Evolutionary conservation across 139 green algal species (phyloP).

Genomic region (Closterium sp.): DNA sequence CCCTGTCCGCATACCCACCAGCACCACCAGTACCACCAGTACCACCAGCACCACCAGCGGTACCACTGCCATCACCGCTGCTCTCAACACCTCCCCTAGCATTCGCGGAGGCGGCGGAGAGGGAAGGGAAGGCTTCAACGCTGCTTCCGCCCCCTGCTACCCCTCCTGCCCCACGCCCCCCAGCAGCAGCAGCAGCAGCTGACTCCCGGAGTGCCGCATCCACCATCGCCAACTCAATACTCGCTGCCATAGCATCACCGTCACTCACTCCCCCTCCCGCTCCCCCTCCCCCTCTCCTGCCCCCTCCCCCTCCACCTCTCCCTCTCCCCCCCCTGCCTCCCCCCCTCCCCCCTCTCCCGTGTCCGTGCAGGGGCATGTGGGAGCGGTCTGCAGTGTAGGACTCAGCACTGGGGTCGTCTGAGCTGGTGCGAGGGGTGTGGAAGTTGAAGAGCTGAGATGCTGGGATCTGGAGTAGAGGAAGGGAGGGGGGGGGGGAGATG

Average conservation of each 20-base stretch:
- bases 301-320: neutral
- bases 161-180: neutral
- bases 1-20: neutral
- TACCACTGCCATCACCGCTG: neutral
- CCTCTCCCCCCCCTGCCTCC: neutral
- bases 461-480: constrained; percentile 15
- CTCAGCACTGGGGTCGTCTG: neutral
- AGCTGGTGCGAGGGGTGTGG: neutral
- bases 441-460: constrained; percentile 36
- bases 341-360: neutral
- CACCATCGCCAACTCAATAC: constrained; percentile 8
- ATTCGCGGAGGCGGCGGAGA: no score
- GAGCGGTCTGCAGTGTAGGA: neutral
- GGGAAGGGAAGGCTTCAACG: no score
- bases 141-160: neutral
- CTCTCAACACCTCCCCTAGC: no score
- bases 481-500: neutral
- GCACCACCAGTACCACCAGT: neutral
- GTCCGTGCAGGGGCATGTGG: neutral
- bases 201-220: constrained; percentile 9
- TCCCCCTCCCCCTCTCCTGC: neutral
- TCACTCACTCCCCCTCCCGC: neutral
- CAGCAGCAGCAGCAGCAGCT: neutral
- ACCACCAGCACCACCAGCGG: neutral
- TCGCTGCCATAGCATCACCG: neutral